Conservation (phyloP, 2,329 filamentous ascomycete species). For the Gnomoniopsis smithogilvyi region DNA sequence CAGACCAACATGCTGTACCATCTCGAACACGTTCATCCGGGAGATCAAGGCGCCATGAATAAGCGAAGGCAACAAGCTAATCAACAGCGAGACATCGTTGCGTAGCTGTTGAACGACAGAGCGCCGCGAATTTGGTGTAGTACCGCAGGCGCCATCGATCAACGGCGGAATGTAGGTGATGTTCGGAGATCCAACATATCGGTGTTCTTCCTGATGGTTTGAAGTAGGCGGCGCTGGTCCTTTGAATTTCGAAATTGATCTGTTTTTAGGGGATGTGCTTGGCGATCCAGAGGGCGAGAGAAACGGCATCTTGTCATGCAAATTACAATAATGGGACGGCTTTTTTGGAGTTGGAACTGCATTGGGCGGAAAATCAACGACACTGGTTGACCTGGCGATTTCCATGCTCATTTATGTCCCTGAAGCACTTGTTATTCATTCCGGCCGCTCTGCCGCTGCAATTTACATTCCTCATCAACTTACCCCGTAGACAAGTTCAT, state of each 20-base stretch:
- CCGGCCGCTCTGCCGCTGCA: neutral
- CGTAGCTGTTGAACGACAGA: conserved; percentile 21
- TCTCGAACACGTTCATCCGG: conserved; percentile 22
- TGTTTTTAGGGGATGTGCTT: conserved; percentile 3
- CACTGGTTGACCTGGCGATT: neutral
- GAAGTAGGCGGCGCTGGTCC: neutral
- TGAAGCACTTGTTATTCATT: conserved; percentile 1
- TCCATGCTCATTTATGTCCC: neutral
- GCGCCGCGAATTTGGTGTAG: conserved; percentile 26
- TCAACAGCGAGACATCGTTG: conserved; percentile 21
- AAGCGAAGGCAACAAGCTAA: conserved; percentile 22
- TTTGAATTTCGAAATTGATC: neutral
- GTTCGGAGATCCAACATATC: conserved; percentile 4
- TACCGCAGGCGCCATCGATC: conserved; percentile 33
- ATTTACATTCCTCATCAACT: neutral
- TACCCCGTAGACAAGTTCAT: neutral
- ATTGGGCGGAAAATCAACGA: neutral
- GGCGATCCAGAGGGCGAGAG: conserved; percentile 10
- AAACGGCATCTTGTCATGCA: conserved; percentile 11
- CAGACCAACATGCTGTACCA: conserved; percentile 24
- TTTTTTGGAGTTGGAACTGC: neutral
- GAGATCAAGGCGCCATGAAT: conserved; percentile 18
- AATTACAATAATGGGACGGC: neutral
- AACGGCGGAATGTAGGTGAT: conserved; percentile 33
- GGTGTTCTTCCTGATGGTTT: neutral